Evolutionary conservation across 345 rosid genomes (phyloP).

Genomic region (Lumnitzera littorea): DNA sequence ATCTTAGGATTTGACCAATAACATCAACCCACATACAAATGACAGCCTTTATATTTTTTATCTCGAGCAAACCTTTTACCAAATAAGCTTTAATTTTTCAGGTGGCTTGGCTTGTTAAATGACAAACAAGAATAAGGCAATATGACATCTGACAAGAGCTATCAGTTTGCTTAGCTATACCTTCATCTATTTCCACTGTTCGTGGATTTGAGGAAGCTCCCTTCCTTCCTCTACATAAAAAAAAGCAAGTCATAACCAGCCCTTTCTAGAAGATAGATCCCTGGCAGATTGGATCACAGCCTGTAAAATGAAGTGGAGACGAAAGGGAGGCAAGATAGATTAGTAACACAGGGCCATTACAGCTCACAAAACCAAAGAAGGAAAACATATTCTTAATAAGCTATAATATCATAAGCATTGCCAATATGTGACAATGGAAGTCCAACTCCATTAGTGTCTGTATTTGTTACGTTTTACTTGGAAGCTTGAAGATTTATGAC

Average conservation of each 20-base stretch:
- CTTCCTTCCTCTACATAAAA: conserved; percentile 23
- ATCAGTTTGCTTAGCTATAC: conserved; percentile 17
- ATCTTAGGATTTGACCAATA: neutral
- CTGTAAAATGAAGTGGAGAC: neutral
- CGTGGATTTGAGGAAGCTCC: conserved; percentile 9
- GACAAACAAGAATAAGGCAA: neutral
- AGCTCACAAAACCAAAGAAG: too few species aligned
- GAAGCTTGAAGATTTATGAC: too few species aligned
- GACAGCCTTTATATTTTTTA: neutral
- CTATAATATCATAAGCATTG: too few species aligned
- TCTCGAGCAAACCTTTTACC: too few species aligned
- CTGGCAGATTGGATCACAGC: neutral
- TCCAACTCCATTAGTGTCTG: too few species aligned
- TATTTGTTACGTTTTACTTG: too few species aligned
- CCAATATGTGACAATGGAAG: too few species aligned
- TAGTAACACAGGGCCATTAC: too few species aligned
- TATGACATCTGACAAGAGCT: neutral
- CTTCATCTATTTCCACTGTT: conserved; percentile 32
- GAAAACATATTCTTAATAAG: too few species aligned
- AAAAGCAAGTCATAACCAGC: conserved; percentile 34
- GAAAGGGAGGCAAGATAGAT: too few species aligned
- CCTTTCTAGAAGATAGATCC: neutral
- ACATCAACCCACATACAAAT: neutral
- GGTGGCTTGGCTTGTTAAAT: too few species aligned
- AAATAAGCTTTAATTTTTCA: too few species aligned